Evolutionary conservation across 2,329 filamentous ascomycete species (phyloP).

Genomic region (Cercospora sesami): DNA sequence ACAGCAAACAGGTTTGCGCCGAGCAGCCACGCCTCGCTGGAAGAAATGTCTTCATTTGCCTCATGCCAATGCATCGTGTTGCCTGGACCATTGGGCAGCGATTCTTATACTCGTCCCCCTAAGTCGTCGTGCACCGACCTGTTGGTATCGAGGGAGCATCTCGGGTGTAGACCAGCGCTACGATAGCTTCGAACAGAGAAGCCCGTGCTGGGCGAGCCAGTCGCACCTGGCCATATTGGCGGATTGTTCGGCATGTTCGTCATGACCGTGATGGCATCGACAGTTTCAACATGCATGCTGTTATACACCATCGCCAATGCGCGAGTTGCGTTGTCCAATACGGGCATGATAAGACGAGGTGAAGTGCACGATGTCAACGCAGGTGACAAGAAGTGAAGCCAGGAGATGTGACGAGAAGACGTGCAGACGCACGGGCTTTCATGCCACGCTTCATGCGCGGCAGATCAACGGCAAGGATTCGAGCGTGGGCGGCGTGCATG

Average conservation of each 20-base stretch:
- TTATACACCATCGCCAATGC: background rate
- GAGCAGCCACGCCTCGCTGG: background rate
- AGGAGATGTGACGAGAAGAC: background rate
- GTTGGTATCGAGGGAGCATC: slow-evolving; percentile 1
- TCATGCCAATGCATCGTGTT: slow-evolving; percentile 1
- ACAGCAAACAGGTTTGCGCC: background rate
- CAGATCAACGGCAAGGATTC: background rate
- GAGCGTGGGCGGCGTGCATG: slow-evolving; percentile 1
- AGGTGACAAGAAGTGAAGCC: background rate
- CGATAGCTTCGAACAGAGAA: slow-evolving; percentile 6
- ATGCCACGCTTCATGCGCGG: background rate
- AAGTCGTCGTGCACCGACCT: slow-evolving; percentile 2
- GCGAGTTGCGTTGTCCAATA: background rate
- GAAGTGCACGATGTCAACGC: background rate
- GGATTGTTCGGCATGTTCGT: background rate
- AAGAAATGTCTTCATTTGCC: background rate
- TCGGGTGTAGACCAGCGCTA: background rate
- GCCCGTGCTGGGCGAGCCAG: slow-evolving; percentile 3
- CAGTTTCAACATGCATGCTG: no score
- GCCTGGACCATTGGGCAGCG: slow-evolving; percentile 4
- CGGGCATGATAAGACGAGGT: background rate
- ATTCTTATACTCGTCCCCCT: background rate
- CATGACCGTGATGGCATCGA: background rate
- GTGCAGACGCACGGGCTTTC: background rate
- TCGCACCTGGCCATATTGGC: background rate